These are phyloP conservation scores for Lyophyllum semitale DNA, from an alignment of 768 basidiomycete genomes.

Conservation along the genomic window DNA sequence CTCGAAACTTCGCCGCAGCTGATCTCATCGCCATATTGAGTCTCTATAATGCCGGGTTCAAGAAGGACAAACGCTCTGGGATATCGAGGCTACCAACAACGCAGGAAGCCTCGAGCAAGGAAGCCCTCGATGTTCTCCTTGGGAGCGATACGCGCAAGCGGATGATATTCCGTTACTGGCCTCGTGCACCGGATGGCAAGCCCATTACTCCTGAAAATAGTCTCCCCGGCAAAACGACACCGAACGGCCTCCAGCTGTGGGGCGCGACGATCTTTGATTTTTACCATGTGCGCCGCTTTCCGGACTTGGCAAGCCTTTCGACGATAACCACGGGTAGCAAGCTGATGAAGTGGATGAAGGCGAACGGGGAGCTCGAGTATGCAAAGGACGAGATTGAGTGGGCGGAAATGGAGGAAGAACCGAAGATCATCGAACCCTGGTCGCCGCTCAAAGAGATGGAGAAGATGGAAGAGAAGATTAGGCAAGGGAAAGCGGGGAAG, in stretches of 20 bases:
- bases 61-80: background rate
- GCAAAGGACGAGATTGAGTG: constrained; percentile 33
- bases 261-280: constrained; percentile 46
- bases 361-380: constrained; percentile 31
- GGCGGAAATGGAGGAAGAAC: constrained; percentile 37
- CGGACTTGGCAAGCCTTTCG: constrained; percentile 11
- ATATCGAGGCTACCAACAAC: background rate
- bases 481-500: constrained; percentile 5
- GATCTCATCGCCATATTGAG: constrained; percentile 14
- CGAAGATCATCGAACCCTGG: constrained; percentile 28
- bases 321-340: constrained; percentile 37
- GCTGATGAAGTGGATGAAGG: constrained; percentile 35
- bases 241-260: constrained; percentile 38
- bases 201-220: constrained; percentile 9
- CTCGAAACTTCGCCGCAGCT: constrained; percentile 11
- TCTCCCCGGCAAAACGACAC: constrained; percentile 29
- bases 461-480: constrained; percentile 4
- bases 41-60: background rate
- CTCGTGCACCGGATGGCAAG: constrained; percentile 14
- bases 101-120: background rate
- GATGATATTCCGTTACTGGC: constrained; percentile 14
- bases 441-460: constrained; percentile 2
- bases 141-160: constrained; percentile 2
- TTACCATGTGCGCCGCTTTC: constrained; percentile 28
- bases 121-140: background rate